Evolutionary conservation across 441 rosid genomes (phyloP).

Genomic region (Dalechampia spathulata): DNA sequence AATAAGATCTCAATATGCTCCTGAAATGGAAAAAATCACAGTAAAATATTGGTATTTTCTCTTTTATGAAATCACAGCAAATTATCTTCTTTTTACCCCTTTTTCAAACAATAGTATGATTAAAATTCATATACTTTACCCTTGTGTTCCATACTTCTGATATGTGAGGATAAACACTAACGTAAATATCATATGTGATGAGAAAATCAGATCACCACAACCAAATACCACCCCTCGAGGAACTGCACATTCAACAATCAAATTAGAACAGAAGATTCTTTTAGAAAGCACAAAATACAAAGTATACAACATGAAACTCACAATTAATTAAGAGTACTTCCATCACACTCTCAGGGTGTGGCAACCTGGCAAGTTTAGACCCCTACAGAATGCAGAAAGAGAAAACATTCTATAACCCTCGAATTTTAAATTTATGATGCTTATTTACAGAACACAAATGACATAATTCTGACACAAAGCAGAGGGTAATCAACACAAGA

Average conservation of each 20-base stretch:
- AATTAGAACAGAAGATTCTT: conserved; percentile 17
- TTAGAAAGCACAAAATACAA: background rate
- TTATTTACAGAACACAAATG: too few species aligned
- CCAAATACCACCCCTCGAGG: conserved; percentile 87
- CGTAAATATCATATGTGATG: conserved; percentile 98
- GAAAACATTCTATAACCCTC: background rate
- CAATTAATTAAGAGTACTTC: conserved; percentile 84
- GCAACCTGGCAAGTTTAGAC: conserved; percentile 76
- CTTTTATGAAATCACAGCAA: too few species aligned
- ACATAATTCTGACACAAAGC: too few species aligned
- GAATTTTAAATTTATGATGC: too few species aligned
- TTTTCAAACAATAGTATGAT: too few species aligned
- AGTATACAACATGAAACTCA: conserved; percentile 30
- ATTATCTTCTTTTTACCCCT: too few species aligned
- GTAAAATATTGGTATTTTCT: too few species aligned
- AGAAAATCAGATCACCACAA: conserved; percentile 97
- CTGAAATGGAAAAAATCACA: too few species aligned
- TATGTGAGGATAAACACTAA: conserved; percentile 88
- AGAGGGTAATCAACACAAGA: conserved; percentile 1
- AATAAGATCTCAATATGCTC: too few species aligned
- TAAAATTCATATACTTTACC: too few species aligned
- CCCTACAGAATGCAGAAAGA: conserved; percentile 50
- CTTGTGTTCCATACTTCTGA: conserved; percentile 83
- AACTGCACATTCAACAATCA: conserved; percentile 50
- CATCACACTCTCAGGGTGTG: conserved; percentile 57